Base-by-base conservation (phyloP, 1,139 yeast species). In the Nakaseomyces bracarensis region DNA sequence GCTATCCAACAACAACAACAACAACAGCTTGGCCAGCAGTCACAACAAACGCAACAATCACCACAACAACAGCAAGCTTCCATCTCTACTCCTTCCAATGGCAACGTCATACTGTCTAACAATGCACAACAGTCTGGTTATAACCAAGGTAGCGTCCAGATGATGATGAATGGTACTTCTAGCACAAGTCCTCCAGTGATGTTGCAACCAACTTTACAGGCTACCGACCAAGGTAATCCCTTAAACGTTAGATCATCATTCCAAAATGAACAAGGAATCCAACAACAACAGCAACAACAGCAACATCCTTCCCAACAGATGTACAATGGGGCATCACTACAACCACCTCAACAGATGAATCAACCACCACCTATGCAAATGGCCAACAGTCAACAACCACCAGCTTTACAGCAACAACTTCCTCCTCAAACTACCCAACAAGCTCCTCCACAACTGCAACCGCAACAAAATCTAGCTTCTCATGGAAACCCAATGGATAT, bases 161-260 rank as follows among this genome's bases (percentile, higher is more conserved):
- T 18, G 39, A 21, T 28, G 31, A 28, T 22, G 10, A 20, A 25
- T n/a, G 39, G 41, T 29, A 42, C 22, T 39, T 34, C 27, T 28
- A 30, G 25, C 29, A 43, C 49, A 14, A 49, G 53, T 22, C 53
- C 55, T 26, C 60, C 62, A 10, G 47, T 57, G 19, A 56, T 56
- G 57, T 44, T 58, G 39, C 63, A 58, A 46, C 62, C 63, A 21
- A 55, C 59, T 19, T 45, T 55, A 39, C 62, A 57, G 49, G 50
- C 54, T 19, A 53, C 47, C 23, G 59, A 57, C 41, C 57, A 52
- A 36, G 49, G 50, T 16, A 57, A 57, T 42, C 63, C 63, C 23
- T 43, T 60, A 39, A 58, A 51, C 45, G 46, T 53, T 10, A 50
- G 58, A 44, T 53, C 58, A 26, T 25, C 26, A 4, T 33, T 20